These are phyloP conservation scores for Raddia distichophylla DNA, from an alignment of 176 grass and related monocot genomes.

Conservation along the genomic window DNA sequence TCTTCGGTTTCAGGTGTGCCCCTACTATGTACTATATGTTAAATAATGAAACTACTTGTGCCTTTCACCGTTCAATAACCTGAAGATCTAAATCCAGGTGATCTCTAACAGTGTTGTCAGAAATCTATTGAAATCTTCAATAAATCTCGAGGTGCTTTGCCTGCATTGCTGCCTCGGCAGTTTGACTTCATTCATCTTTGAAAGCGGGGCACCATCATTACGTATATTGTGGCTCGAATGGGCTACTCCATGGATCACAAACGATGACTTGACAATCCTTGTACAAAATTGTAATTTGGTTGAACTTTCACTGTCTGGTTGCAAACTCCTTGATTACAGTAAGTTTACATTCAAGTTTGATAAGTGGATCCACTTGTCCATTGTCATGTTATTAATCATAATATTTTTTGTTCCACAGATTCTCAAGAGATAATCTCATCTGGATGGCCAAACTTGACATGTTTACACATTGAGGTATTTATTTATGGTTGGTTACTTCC, in stretches of 20 bases:
- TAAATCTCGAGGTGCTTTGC: slow-evolving; percentile 56
- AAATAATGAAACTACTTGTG: slow-evolving; percentile 1
- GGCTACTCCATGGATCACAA: slow-evolving; percentile 83
- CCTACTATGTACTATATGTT: not conserved
- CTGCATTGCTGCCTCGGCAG: slow-evolving; percentile 63
- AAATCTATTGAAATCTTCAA: slow-evolving; percentile 62
- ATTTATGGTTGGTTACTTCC: not conserved
- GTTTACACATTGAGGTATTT: slow-evolving; percentile 70
- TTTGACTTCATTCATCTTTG: slow-evolving; percentile 63
- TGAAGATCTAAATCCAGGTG: slow-evolving; percentile 52
- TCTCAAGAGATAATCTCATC: slow-evolving; percentile 67
- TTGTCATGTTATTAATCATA: not conserved
- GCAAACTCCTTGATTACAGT: slow-evolving; percentile 78
- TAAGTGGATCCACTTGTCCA: not conserved
- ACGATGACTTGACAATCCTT: slow-evolving; percentile 64
- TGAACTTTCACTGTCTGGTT: slow-evolving; percentile 77
- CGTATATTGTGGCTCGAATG: slow-evolving; percentile 65
- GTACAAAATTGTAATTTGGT: slow-evolving; percentile 57
- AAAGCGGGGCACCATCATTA: slow-evolving; percentile 29
- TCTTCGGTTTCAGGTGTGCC: slow-evolving; percentile 79
- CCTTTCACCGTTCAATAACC: slow-evolving; percentile 19
- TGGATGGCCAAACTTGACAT: slow-evolving; percentile 76
- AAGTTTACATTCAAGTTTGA: slow-evolving; percentile 39
- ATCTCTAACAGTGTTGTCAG: slow-evolving; percentile 66
- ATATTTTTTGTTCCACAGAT: slow-evolving; percentile 38